Conservation (phyloP, 2,329 filamentous ascomycete species). For the Tolypocladium nubicola region DNA sequence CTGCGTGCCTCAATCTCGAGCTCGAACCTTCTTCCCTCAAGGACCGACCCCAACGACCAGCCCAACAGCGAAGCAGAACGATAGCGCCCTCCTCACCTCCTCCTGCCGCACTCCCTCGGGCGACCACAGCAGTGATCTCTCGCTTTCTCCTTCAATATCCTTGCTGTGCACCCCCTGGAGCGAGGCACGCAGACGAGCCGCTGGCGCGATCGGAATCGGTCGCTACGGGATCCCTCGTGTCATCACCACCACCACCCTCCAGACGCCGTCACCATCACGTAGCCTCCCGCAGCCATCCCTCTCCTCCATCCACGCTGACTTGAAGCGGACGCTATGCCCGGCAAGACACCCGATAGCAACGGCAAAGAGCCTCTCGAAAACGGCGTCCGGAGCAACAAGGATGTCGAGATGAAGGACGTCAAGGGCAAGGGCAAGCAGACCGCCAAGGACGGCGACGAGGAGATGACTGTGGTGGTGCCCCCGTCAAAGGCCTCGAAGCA, state of each 20-base stretch:
- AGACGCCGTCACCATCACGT: background rate
- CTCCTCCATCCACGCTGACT: background rate
- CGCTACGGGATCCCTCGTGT: background rate
- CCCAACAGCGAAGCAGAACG: constrained; percentile 1
- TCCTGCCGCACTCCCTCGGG: constrained; percentile 1
- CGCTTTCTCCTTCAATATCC: background rate
- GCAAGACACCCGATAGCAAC: constrained; percentile 63
- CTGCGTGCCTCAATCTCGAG: constrained; percentile 16
- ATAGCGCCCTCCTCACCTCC: background rate
- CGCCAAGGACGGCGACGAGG: constrained; percentile 58
- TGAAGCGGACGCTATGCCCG: constrained; percentile 43
- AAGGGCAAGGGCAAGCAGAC: constrained; percentile 58
- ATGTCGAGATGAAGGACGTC: constrained; percentile 62
- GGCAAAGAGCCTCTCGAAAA: constrained; percentile 62
- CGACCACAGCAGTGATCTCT: constrained; percentile 1
- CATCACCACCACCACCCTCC: background rate
- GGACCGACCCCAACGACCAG: constrained; percentile 7
- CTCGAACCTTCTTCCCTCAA: constrained; percentile 20
- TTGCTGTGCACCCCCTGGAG: background rate
- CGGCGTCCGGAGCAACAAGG: constrained; percentile 49
- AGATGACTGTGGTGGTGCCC: constrained; percentile 75
- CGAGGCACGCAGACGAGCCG: constrained; percentile 2
- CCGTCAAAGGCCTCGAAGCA: constrained; percentile 55
- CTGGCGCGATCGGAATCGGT: constrained; percentile 1
- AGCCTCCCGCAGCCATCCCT: background rate